Evolutionary conservation across 129 eudicot genomes (phyloP).

Genomic region (Lonicera japonica): DNA sequence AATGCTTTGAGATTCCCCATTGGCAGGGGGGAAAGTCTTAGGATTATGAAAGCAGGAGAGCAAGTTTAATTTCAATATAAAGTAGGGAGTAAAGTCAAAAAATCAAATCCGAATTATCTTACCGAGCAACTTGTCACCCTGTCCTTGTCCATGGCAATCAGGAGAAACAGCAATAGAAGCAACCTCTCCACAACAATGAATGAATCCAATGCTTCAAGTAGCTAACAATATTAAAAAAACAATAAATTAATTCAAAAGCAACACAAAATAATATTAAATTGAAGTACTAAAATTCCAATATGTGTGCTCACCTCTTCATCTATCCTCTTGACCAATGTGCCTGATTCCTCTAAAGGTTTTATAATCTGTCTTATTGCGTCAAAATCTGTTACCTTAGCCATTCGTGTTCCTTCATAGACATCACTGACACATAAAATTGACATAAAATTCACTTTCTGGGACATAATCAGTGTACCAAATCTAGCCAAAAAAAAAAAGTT

Average conservation of each 20-base stretch:
- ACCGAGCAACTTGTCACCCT: slow-evolving; percentile 97
- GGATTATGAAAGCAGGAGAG: no score
- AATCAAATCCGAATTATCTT: not conserved
- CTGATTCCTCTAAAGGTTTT: slow-evolving; percentile 82
- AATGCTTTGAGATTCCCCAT: no score
- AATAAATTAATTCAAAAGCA: slow-evolving; percentile 7
- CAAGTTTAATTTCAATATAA: no score
- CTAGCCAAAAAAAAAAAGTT: no score
- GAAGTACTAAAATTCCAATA: not conserved
- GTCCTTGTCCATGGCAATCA: slow-evolving; percentile 97
- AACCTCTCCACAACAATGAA: slow-evolving; percentile 86
- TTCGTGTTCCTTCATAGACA: slow-evolving; percentile 94
- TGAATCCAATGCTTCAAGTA: slow-evolving; percentile 56
- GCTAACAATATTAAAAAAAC: slow-evolving; percentile 28
- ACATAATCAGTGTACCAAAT: not conserved
- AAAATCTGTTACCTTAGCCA: slow-evolving; percentile 64
- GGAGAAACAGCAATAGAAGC: slow-evolving; percentile 99
- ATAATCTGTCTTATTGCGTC: slow-evolving; percentile 62
- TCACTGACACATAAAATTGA: slow-evolving; percentile 41
- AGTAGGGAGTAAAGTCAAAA: no score
- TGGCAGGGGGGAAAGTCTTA: no score
- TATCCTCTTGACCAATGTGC: slow-evolving; percentile 78
- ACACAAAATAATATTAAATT: slow-evolving; percentile 2
- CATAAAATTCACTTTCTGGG: not conserved
- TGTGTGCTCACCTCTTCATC: slow-evolving; percentile 57